A percentile compares a stretch with the other conserved stretches of the same genome.
Conservation (phyloP, 192 early-diverging fungal species). For the Backusella mclennaniae region DNA sequence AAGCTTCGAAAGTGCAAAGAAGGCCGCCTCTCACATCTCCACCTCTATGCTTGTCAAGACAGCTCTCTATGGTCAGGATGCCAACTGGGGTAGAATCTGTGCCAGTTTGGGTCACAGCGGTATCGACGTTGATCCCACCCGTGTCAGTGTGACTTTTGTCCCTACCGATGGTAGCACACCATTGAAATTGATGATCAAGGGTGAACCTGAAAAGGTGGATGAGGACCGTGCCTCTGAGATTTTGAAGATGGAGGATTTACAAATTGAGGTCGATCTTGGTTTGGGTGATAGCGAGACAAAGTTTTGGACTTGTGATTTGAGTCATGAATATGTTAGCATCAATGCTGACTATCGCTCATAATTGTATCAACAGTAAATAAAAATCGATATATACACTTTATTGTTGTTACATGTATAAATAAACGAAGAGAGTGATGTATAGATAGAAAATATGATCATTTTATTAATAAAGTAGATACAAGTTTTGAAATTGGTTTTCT, state of each 20-base stretch:
- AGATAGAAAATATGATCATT: too few relatives aligned
- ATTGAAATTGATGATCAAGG: constrained; percentile 71
- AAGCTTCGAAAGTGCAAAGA: constrained; percentile 75
- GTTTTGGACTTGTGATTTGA: constrained; percentile 96
- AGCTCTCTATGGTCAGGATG: constrained; percentile 93
- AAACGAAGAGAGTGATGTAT: too few relatives aligned
- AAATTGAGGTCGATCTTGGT: constrained; percentile 77
- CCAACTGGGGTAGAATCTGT: constrained; percentile 92
- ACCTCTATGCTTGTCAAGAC: constrained; percentile 96
- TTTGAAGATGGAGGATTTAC: constrained; percentile 81
- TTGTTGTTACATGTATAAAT: not conserved
- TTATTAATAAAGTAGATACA: too few relatives aligned
- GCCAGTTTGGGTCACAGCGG: constrained; percentile 42
- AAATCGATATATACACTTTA: not conserved
- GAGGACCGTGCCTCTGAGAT: constrained; percentile 82
- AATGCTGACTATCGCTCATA: constrained; percentile 88
- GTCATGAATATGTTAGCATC: constrained; percentile 91
- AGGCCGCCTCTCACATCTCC: constrained; percentile 82
- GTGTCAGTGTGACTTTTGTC: constrained; percentile 75
- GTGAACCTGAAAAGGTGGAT: constrained; percentile 81
- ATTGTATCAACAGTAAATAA: not conserved
- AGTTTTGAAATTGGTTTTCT: too few relatives aligned
- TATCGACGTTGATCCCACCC: constrained; percentile 68
- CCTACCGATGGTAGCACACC: constrained; percentile 60
- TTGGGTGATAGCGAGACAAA: constrained; percentile 70